phyloP scores from a whole-genome alignment of 441 rosid species.

The Hura crepitans region DNA sequence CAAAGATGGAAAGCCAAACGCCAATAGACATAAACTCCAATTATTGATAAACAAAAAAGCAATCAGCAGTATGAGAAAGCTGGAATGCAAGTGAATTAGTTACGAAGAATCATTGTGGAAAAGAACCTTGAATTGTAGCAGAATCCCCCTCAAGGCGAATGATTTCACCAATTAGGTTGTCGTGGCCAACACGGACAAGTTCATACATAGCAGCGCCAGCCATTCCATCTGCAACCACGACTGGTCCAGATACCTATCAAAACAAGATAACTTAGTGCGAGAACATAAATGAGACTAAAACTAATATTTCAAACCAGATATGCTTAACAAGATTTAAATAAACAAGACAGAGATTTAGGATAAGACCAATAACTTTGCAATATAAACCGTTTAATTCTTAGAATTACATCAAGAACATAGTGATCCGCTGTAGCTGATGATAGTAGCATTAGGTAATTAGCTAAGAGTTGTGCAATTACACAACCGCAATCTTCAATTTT shows the following conservation, averaged over 20 bases:
- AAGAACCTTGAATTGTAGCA: constrained; percentile 91
- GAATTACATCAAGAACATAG: neutral
- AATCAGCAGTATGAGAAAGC: neutral
- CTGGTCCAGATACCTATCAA: constrained; percentile 92
- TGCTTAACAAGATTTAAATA: neutral
- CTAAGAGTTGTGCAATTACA: neutral
- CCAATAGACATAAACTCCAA: neutral
- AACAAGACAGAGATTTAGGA: neutral
- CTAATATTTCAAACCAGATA: neutral
- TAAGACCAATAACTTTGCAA: neutral
- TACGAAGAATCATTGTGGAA: neutral
- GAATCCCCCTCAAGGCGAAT: constrained; percentile 96
- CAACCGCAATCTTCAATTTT: constrained; percentile 2
- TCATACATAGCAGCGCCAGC: constrained; percentile 99
- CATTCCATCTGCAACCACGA: constrained; percentile 98
- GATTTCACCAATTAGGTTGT: constrained; percentile 92
- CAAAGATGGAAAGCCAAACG: neutral
- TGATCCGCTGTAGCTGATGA: neutral
- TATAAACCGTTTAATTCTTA: neutral
- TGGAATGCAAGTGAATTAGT: neutral
- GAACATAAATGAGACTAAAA: neutral
- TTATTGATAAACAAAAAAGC: neutral
- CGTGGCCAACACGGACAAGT: constrained; percentile 96
- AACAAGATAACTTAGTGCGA: neutral
- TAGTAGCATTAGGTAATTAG: neutral